phyloP scores from a whole-genome alignment of 805 yeast species.

The Candida berthetii region DNA sequence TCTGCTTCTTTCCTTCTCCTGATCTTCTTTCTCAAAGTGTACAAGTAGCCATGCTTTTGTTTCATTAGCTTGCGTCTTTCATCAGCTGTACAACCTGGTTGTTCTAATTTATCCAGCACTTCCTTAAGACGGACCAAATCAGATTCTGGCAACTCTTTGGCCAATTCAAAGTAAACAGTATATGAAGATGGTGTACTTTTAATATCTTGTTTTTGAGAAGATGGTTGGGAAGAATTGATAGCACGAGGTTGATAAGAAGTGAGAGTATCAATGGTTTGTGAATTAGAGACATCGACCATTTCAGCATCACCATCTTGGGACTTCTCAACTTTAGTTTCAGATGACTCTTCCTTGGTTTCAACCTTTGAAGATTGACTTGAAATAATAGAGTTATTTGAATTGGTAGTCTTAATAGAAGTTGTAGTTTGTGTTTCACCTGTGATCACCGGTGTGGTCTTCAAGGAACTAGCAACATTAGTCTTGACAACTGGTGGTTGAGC shows the following conservation, averaged over 20 bases:
- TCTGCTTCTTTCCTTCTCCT: constrained; percentile 1
- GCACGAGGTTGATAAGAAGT: neutral
- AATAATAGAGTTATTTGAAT: no score
- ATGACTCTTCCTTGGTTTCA: no score
- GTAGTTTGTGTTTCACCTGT: no score
- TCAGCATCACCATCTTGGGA: neutral
- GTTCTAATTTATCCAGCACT: neutral
- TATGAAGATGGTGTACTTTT: no score
- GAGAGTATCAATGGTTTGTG: neutral
- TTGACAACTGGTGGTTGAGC: no score
- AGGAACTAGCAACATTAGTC: no score
- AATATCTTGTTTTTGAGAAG: no score
- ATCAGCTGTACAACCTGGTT: neutral
- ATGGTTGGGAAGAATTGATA: neutral
- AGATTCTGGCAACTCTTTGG: neutral
- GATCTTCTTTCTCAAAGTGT: constrained; percentile 7
- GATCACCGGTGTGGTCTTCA: no score
- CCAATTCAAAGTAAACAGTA: no score
- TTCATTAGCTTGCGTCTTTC: constrained; percentile 1
- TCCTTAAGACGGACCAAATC: neutral
- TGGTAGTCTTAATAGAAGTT: no score
- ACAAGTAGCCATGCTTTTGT: constrained; percentile 3
- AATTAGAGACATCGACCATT: neutral
- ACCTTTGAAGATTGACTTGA: no score
- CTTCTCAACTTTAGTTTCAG: no score